Evolutionary conservation across 352 stramenopile genomes (phyloP).

Genomic region (Phytophthora fragariaefolia): DNA sequence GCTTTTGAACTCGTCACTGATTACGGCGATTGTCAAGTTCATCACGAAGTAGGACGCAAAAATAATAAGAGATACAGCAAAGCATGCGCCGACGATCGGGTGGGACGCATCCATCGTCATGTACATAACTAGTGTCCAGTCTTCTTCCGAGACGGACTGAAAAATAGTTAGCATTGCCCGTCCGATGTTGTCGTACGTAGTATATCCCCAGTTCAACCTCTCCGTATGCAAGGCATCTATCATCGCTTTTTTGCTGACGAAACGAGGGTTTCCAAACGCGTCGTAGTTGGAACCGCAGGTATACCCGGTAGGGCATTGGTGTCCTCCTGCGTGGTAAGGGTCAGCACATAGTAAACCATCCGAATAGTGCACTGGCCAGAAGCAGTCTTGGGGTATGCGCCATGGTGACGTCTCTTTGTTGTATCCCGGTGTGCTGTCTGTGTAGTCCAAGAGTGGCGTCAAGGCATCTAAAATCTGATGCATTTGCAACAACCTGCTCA

Average conservation of each 20-base stretch:
- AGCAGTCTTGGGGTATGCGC: conserved; percentile 49
- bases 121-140: conserved; percentile 93
- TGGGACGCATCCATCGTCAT: conserved; percentile 66
- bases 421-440: background rate
- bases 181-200: conserved; percentile 91
- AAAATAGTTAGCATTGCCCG: conserved; percentile 92
- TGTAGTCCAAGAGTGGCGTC: background rate
- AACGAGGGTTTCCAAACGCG: conserved; percentile 61
- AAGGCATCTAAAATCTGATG: background rate
- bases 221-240: conserved; percentile 52
- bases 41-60: conserved; percentile 92
- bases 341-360: conserved; percentile 75
- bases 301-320: conserved; percentile 36
- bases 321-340: conserved; percentile 40
- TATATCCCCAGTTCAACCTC: conserved; percentile 88
- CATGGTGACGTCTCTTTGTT: background rate
- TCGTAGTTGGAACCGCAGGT: conserved; percentile 74
- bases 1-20: conserved; percentile 86
- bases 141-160: conserved; percentile 92
- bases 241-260: conserved; percentile 46
- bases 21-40: conserved; percentile 92
- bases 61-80: conserved; percentile 89
- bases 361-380: conserved; percentile 88
- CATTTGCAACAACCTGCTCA: background rate
- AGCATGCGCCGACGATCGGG: conserved; percentile 64